These are phyloP conservation scores for Silene coronaria DNA, from an alignment of 179 eudicot genomes.

Conservation along the genomic window DNA sequence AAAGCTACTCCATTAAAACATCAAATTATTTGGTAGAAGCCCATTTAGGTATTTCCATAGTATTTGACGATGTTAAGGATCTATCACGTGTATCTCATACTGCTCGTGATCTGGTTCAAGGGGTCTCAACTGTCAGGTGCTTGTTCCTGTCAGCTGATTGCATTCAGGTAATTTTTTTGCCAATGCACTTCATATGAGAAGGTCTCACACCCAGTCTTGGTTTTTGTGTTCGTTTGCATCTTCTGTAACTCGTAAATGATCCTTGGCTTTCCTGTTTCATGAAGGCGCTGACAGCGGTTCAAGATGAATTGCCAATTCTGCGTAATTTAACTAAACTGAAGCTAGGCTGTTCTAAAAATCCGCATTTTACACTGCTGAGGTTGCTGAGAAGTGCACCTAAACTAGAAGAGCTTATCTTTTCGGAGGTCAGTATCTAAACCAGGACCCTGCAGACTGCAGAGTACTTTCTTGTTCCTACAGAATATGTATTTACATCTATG, in stretches of 20 bases:
- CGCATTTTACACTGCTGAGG: no score
- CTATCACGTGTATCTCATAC: not conserved
- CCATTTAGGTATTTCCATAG: not conserved
- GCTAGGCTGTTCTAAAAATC: no score
- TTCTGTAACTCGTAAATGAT: not conserved
- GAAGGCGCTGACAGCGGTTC: not conserved
- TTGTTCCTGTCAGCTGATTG: constrained; percentile 6
- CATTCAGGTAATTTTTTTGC: not conserved
- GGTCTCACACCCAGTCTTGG: no score
- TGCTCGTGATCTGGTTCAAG: not conserved
- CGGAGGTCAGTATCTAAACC: not conserved
- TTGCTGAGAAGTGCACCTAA: not conserved
- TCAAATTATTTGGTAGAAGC: constrained; percentile 2
- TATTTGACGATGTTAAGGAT: not conserved
- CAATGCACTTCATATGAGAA: no score
- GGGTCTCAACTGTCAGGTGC: not conserved
- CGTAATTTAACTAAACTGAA: no score
- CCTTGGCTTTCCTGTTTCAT: not conserved
- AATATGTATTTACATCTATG: not conserved
- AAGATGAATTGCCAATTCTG: not conserved
- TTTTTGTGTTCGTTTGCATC: no score
- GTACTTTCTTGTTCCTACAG: not conserved
- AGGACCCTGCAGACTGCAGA: not conserved
- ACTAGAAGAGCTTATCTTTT: constrained; percentile 6
- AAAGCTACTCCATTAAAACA: not conserved